Evolutionary conservation across 1,284 basidiomycete species (phyloP), one percentile per base, ranked within the genome.

Genomic region (Irpex sp.): DNA sequence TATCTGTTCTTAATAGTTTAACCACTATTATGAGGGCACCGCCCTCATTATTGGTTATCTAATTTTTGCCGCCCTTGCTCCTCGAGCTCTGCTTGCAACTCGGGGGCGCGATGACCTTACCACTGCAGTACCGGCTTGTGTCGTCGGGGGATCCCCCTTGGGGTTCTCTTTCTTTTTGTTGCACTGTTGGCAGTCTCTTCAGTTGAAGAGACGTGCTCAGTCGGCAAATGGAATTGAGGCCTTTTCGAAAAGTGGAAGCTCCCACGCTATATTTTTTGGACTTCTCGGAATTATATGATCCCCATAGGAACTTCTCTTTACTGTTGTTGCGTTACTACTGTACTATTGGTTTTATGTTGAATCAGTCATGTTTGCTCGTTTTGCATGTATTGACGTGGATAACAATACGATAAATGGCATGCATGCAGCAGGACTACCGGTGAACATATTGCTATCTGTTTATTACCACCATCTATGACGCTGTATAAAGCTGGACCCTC

Each of bases 1-100:
- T n/a, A n/a, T n/a, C n/a, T n/a, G n/a, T n/a, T n/a, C n/a, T n/a
- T 63, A 63, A 63, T 63, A 63, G 62, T 63, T 63, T 63, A 61
- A 61, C 60, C 62, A 62, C 60, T 61, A 57, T 61, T 62, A 62
- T 62, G 61, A 62, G 51, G 63, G 63, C 63, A 65, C 63, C 61
- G 64, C 64, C 64, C 50, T 63, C 64, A 65, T 65, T 65, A 8
- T 59, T 62, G 61, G 63, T 62, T 65, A 65, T 65, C 63, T 57
- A 62, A 61, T 60, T 61, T 65, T 65, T 65, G 63, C 61, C 56
- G 61, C 61, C 63, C 60, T 65, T 65, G 63, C 43, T 19, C 61
- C 15, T 55, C 61, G 58, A 63, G 61, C 64, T 63, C 64, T 65
- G 61, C 64, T 63, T 61, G 64, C 61, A 62, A 65, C 63, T 61